Percentiles rank a stretch among this genome's conserved stretches.
These are phyloP conservation scores for Luvunga scandens DNA, from an alignment of 345 rosid genomes.

Conservation along the genomic window DNA sequence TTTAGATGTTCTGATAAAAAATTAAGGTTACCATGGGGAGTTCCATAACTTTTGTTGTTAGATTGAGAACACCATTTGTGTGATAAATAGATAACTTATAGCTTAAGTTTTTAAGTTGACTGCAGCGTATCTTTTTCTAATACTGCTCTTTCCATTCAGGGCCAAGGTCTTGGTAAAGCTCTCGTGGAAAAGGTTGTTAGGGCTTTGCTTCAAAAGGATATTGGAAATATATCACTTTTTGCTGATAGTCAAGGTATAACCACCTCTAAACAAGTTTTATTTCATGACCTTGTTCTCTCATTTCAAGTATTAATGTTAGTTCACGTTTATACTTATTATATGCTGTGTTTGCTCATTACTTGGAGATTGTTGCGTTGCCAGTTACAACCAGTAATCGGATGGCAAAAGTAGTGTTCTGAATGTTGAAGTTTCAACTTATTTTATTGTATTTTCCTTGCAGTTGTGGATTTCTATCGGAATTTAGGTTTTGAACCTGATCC, in stretches of 20 bases:
- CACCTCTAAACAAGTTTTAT: constrained; percentile 10
- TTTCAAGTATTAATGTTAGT: background rate
- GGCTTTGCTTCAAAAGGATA: constrained; percentile 87
- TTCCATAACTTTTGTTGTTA: background rate
- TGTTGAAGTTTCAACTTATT: background rate
- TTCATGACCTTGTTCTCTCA: background rate
- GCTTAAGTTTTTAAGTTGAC: constrained; percentile 1
- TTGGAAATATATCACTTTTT: constrained; percentile 94
- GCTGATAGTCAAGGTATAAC: constrained; percentile 89
- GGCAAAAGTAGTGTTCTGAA: background rate
- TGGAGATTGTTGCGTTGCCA: background rate
- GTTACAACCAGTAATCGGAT: background rate
- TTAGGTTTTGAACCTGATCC: constrained; percentile 95
- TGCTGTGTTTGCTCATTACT: background rate
- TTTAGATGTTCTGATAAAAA: background rate
- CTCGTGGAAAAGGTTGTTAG: constrained; percentile 82
- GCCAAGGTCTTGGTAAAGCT: constrained; percentile 94
- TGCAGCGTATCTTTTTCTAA: constrained; percentile 11
- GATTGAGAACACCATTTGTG: background rate
- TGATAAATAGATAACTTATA: background rate
- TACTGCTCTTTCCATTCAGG: constrained; percentile 41
- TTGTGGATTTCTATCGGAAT: constrained; percentile 91
- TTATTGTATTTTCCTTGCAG: constrained; percentile 37
- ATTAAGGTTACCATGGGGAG: background rate
- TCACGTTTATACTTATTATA: background rate